Percentiles rank a stretch among this genome's conserved stretches.
Evolutionary conservation across 768 basidiomycete genomes (phyloP).

Genomic region (Epithele typhae): DNA sequence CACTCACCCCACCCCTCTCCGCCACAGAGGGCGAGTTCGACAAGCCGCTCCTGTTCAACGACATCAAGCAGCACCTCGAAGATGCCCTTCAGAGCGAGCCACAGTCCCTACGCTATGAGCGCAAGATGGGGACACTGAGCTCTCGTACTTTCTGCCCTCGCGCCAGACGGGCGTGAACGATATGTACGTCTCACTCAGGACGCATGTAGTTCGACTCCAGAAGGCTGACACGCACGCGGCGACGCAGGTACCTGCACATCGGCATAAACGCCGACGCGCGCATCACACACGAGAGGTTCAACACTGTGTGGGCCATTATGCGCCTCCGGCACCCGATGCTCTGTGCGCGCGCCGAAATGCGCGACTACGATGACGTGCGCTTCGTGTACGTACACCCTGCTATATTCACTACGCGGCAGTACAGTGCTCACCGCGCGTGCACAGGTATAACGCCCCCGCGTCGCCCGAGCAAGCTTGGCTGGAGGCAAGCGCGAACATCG

Average conservation of each 20-base stretch:
- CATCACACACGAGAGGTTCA: slow-evolving; percentile 45
- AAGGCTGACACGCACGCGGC: too few relatives aligned
- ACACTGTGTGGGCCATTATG: slow-evolving; percentile 67
- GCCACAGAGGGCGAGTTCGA: slow-evolving; percentile 4
- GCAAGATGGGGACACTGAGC: slow-evolving; percentile 71
- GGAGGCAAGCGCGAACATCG: slow-evolving; percentile 44
- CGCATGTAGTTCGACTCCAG: not conserved
- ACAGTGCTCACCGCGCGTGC: not conserved
- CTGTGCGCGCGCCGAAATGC: slow-evolving; percentile 57
- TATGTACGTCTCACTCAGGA: slow-evolving; percentile 48
- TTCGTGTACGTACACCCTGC: slow-evolving; percentile 52
- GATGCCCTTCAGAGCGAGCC: not conserved
- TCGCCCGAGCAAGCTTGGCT: slow-evolving; percentile 41
- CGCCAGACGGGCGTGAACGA: slow-evolving; percentile 83
- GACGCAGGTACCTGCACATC: slow-evolving; percentile 77
- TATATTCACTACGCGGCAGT: slow-evolving; percentile 1
- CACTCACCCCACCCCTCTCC: slow-evolving; percentile 20
- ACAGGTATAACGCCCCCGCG: slow-evolving; percentile 44
- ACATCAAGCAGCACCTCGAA: not conserved
- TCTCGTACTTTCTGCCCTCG: slow-evolving; percentile 76
- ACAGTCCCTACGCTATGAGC: slow-evolving; percentile 31
- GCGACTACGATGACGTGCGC: slow-evolving; percentile 55
- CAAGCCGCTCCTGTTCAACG: slow-evolving; percentile 1
- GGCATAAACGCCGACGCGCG: slow-evolving; percentile 49
- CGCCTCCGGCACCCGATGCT: slow-evolving; percentile 69